Evolutionary conservation across 805 yeast species (phyloP).

Genomic region (Priceomyces castillae): DNA sequence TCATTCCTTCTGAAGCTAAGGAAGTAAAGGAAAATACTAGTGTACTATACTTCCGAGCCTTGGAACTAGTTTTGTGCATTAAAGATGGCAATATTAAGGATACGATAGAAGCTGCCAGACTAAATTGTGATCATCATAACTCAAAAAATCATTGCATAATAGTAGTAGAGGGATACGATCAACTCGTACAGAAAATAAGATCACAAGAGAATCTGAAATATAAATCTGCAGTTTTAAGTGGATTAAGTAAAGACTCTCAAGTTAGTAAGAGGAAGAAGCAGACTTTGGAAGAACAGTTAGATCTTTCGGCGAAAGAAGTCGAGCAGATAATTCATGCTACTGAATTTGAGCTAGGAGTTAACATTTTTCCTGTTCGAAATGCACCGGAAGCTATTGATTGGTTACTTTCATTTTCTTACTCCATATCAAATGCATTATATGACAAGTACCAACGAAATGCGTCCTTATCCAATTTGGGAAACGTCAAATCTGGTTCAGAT

Average conservation of each 20-base stretch:
- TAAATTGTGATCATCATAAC: not conserved
- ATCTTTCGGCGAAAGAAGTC: constrained; percentile 29
- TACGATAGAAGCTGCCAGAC: constrained; percentile 2
- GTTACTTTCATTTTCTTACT: constrained; percentile 55
- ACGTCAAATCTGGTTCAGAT: constrained; percentile 53
- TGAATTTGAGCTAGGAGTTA: constrained; percentile 47
- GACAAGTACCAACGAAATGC: constrained; percentile 56
- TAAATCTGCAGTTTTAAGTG: constrained; percentile 31
- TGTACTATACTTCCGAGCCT: constrained; percentile 47
- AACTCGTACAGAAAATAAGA: constrained; percentile 42
- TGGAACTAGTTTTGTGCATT: constrained; percentile 34
- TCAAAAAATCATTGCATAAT: constrained; percentile 30
- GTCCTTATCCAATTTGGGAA: constrained; percentile 54
- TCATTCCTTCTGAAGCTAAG: constrained; percentile 49
- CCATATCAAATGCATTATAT: constrained; percentile 51
- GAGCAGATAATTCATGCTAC: constrained; percentile 41
- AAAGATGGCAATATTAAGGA: constrained; percentile 10
- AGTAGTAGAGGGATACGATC: constrained; percentile 49
- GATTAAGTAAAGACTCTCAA: constrained; percentile 8
- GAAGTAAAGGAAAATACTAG: constrained; percentile 43
- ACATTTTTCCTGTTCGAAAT: constrained; percentile 50
- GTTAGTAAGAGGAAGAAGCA: constrained; percentile 5
- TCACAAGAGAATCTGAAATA: constrained; percentile 46
- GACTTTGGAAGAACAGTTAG: constrained; percentile 5
- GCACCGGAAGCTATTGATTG: constrained; percentile 48